Evolutionary conservation across 2,329 filamentous ascomycete genomes (phyloP), one percentile per base, ranked within the genome.

Genomic region (Hypoxylon sp.): DNA sequence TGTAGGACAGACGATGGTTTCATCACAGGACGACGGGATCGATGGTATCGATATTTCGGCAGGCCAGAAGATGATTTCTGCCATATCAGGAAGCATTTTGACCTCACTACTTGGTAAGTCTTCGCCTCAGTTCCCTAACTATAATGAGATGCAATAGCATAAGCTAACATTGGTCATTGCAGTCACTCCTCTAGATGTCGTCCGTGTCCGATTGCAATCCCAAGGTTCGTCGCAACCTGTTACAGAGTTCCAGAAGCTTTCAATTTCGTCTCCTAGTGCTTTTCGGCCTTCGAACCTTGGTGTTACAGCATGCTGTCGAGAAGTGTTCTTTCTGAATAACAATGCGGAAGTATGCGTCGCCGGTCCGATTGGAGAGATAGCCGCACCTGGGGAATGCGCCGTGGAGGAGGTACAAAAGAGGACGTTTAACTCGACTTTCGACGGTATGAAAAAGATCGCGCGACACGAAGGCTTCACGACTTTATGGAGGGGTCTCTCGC

Each of bases 161-260:
- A 59, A 46, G 56, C 72, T 75, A 48, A 75, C 64, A 21, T 7
- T 7, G 14, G 14, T 21, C 9, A 19, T 13, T n/a, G 6, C 72
- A 97, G 95, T 97, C 32, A 99, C 96, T 4, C 96, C 96, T 50
- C 90, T 99, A 57, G 96, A 99, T 77, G 96, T 99, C 69, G 96
- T 99, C 67, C 93, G 96, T 68, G 93, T 99, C 50, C 93, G 96
- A 68, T 85, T 97, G 59, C 96, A 99, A 80, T 95, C 96, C 1
- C 95, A 98, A 76, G 77, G 80, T 46, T 76, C 81, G 59, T 80
- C 85, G 68, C 76, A 79, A 63, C 82, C 86, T 73, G 79, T 83
- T 71, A 81, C 85, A 76, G 82, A 87, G 74, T 84, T 88, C 72
- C 82, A 86, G 77, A 83, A 85, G 80, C 79, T 90, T 78, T 79